Evolutionary conservation across 192 early-diverging fungal genomes (phyloP).

Genomic region (Backusella parvicylindrica): DNA sequence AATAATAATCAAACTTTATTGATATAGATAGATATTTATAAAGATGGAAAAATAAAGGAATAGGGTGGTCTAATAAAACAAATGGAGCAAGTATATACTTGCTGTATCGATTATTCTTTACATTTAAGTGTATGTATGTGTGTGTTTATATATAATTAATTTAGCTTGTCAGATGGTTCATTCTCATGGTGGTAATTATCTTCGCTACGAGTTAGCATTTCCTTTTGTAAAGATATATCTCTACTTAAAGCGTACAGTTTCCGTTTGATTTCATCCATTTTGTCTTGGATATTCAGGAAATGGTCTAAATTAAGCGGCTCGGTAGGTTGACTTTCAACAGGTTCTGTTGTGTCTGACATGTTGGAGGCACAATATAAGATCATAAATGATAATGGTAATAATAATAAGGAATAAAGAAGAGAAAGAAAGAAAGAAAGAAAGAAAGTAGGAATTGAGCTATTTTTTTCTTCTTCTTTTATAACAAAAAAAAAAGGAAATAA

Average conservation of each 20-base stretch:
- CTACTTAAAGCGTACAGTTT: not conserved
- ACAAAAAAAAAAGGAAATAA: not conserved
- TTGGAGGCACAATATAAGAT: not conserved
- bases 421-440: not conserved
- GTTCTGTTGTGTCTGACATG: constrained; percentile 2
- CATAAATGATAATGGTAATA: not conserved
- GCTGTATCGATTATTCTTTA: not conserved
- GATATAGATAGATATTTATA: not conserved
- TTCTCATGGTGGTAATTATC: not conserved
- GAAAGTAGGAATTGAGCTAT: not conserved
- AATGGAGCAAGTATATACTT: not conserved
- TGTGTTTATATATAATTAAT: constrained; percentile 1
- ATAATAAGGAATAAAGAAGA: not conserved
- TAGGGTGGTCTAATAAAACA: not conserved
- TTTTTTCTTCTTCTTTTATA: not conserved
- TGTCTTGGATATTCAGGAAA: not conserved
- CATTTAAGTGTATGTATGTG: not conserved
- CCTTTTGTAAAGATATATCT: not conserved
- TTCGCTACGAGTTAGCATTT: not conserved
- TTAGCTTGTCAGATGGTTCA: not conserved
- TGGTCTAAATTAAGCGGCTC: not conserved
- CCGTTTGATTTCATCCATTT: constrained; percentile 1
- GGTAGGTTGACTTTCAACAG: not conserved
- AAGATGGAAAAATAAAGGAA: not conserved
- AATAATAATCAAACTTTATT: not conserved